phyloP scores from a whole-genome alignment of 139 green algal genomes.

The Chlamydomonas sp. region DNA sequence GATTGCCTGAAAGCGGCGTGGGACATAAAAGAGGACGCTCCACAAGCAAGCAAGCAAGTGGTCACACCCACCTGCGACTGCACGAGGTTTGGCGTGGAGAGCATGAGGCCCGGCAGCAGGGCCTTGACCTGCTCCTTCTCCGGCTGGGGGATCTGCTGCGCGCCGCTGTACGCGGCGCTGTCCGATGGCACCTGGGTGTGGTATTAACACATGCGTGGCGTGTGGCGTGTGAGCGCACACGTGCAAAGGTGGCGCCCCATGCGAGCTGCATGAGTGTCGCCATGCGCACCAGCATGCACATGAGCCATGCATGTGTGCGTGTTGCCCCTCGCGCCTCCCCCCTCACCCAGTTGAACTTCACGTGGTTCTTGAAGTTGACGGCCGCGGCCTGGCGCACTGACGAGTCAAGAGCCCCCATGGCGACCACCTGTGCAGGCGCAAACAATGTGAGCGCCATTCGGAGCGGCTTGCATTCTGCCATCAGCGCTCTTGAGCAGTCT shows the following conservation, averaged over 20 bases:
- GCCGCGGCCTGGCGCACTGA: slow-evolving; percentile 81
- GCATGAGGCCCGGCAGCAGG: slow-evolving; percentile 81
- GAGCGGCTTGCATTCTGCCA: not conserved
- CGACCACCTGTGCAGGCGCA: slow-evolving; percentile 60
- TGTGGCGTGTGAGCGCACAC: too few species aligned
- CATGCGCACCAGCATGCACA: too few species aligned
- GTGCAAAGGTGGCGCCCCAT: not conserved
- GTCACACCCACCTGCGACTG: too few species aligned
- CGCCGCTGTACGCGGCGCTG: slow-evolving; percentile 31
- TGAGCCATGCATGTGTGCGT: too few species aligned
- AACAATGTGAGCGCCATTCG: too few species aligned
- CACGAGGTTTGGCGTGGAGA: slow-evolving; percentile 66
- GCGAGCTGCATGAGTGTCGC: not conserved
- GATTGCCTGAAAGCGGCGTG: too few species aligned
- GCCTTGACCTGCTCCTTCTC: slow-evolving; percentile 71
- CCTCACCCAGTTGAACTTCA: slow-evolving; percentile 85
- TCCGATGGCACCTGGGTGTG: slow-evolving; percentile 44
- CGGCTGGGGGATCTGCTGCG: slow-evolving; percentile 35
- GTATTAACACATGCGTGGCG: too few species aligned
- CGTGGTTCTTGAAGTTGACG: slow-evolving; percentile 96
- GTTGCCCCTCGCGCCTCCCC: too few species aligned
- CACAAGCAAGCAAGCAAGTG: too few species aligned
- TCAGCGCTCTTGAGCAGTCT: not conserved
- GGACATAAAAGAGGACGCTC: too few species aligned
- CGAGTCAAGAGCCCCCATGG: slow-evolving; percentile 40